Percentiles rank a stretch among this genome's conserved stretches.
Evolutionary conservation across 257 asterid species (phyloP).

Genomic region (Knoxia roxburghii): DNA sequence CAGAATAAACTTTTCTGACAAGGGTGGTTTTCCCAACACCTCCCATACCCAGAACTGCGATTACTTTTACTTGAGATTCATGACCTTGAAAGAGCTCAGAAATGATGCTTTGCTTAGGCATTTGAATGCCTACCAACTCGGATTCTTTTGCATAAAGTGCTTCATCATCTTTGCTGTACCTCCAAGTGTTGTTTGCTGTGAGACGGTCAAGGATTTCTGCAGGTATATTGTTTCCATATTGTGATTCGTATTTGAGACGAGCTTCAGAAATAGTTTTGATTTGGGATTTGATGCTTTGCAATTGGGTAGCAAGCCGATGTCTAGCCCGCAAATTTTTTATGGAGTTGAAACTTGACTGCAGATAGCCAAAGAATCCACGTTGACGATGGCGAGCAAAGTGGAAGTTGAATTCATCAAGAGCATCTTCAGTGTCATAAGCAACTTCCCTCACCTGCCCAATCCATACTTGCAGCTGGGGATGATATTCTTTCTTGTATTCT

Average conservation of each 20-base stretch:
- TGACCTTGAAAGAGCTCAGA: not conserved
- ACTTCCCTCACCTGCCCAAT: conserved; percentile 26
- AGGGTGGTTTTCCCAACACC: not conserved
- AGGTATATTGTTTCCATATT: not conserved
- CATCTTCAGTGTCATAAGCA: conserved; percentile 28
- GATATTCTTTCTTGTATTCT: conserved; percentile 18
- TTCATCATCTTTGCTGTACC: not conserved
- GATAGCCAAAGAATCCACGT: not conserved
- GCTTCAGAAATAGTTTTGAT: not conserved
- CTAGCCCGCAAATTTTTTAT: conserved; percentile 7
- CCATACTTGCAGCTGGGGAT: conserved; percentile 25
- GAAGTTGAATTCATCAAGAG: conserved; percentile 20
- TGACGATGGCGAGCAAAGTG: not conserved
- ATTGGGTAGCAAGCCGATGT: conserved; percentile 1
- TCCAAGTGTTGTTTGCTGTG: not conserved
- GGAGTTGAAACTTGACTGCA: not conserved
- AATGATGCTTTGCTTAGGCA: not conserved
- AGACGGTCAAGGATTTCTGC: not conserved
- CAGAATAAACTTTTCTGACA: not conserved
- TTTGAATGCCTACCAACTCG: not conserved
- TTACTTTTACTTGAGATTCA: not conserved
- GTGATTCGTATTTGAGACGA: not conserved
- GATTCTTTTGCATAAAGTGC: not conserved
- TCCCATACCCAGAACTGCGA: not conserved
- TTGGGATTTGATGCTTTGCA: not conserved